Evolutionary conservation across 2,329 filamentous ascomycete genomes (phyloP).

Genomic region (Beauveria sp.): DNA sequence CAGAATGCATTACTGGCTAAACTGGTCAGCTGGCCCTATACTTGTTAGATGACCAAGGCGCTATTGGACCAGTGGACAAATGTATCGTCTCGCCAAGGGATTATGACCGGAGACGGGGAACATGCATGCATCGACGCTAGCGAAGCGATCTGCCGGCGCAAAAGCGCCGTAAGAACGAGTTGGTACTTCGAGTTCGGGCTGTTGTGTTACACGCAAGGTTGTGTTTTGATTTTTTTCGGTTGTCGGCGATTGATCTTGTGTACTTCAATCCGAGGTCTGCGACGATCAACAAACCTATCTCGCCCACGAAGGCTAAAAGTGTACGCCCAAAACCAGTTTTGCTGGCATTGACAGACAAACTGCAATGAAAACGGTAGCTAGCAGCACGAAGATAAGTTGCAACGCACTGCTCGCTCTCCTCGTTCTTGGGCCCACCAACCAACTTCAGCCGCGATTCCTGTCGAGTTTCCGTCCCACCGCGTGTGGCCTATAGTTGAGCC

Average conservation of each 20-base stretch:
- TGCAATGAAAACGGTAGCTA: neutral
- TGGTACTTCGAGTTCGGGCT: neutral
- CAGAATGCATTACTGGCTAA: neutral
- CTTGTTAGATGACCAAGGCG: neutral
- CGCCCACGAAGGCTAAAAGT: too few species aligned
- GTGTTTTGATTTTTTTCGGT: neutral
- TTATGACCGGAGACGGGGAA: neutral
- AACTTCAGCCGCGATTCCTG: conserved; percentile 2
- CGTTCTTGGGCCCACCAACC: conserved; percentile 1
- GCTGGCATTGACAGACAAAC: neutral
- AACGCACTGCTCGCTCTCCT: conserved; percentile 2
- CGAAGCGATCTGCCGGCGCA: neutral
- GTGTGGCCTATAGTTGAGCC: neutral
- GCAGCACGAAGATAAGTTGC: neutral
- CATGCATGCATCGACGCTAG: conserved; percentile 8
- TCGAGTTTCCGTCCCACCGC: neutral
- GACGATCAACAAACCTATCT: too few species aligned
- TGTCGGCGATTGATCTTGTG: neutral
- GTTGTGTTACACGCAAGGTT: neutral
- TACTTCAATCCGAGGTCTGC: too few species aligned
- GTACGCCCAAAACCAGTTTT: too few species aligned
- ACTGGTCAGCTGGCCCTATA: neutral
- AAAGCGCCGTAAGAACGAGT: neutral
- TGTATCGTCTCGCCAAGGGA: neutral
- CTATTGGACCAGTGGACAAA: neutral